Conservation (phyloP, 2,329 filamentous ascomycete genomes). For the Fusarium udum region DNA sequence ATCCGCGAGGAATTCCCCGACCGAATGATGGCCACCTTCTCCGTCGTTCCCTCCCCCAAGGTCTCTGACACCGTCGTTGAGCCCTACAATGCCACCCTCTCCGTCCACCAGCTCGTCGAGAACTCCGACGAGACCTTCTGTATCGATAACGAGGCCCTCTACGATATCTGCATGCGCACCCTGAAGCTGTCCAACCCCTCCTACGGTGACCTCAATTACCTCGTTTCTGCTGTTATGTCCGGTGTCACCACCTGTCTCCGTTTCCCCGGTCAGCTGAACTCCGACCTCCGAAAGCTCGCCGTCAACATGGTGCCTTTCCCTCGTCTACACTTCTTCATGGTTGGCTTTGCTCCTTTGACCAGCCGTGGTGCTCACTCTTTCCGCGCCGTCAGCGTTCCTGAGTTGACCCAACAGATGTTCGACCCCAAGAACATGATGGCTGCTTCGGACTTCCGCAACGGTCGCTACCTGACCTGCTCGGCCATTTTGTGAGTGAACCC, state of each 20-base stretch:
- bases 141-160: slow-evolving; percentile 99
- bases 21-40: slow-evolving; percentile 99
- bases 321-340: slow-evolving; percentile 99
- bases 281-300: slow-evolving; percentile 97
- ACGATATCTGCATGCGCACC: slow-evolving; percentile 99
- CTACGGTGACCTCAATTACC: slow-evolving; percentile 99
- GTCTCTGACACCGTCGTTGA: slow-evolving; percentile 99
- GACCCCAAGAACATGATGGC: slow-evolving; percentile 99
- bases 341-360: slow-evolving; percentile 98
- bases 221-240: slow-evolving; percentile 99
- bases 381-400: slow-evolving; percentile 96
- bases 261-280: slow-evolving; percentile 99
- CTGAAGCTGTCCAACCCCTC: slow-evolving; percentile 99
- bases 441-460: slow-evolving; percentile 99
- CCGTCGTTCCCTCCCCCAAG: slow-evolving; percentile 98
- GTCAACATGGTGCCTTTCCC: slow-evolving; percentile 99
- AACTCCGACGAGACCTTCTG: slow-evolving; percentile 99
- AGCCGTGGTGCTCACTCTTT: slow-evolving; percentile 87
- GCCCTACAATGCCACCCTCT: slow-evolving; percentile 99
- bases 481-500: slow-evolving; percentile 82
- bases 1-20: slow-evolving; percentile 99
- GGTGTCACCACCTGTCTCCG: slow-evolving; percentile 98
- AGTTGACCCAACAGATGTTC: slow-evolving; percentile 99
- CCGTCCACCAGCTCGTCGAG: slow-evolving; percentile 98
- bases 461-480: slow-evolving; percentile 99